These are phyloP conservation scores for Suhomyces pyralidae DNA, from an alignment of 805 yeast genomes.

Conservation along the genomic window DNA sequence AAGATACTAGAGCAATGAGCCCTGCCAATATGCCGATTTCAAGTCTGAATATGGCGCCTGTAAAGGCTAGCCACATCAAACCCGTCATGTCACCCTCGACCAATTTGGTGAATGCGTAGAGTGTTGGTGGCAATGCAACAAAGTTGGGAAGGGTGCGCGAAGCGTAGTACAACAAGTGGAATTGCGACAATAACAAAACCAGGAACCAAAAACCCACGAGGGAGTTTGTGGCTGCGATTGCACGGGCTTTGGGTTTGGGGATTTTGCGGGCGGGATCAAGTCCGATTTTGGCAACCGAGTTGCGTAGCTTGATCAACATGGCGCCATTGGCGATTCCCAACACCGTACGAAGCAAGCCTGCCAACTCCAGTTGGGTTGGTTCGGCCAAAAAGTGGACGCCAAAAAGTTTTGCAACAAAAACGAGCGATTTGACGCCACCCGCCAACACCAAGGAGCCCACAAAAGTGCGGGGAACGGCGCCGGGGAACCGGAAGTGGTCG, in stretches of 20 bases:
- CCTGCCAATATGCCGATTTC: conserved; percentile 60
- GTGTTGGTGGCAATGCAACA: conserved; percentile 72
- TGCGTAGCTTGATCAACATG: conserved; percentile 51
- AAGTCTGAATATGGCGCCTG: conserved; percentile 66
- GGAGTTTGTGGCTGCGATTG: not conserved
- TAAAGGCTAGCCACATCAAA: conserved; percentile 54
- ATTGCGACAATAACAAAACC: conserved; percentile 61
- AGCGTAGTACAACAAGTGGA: conserved; percentile 78
- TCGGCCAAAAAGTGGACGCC: conserved; percentile 19
- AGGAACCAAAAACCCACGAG: conserved; percentile 55
- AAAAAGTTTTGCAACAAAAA: conserved; percentile 11
- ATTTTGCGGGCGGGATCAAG: not conserved
- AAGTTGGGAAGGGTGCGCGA: conserved; percentile 88
- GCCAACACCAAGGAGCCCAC: conserved; percentile 64
- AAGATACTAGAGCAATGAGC: conserved; percentile 46
- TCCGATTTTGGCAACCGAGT: conserved; percentile 16
- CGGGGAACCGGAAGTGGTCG: conserved; percentile 82
- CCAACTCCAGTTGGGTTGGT: conserved; percentile 33
- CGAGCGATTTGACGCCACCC: conserved; percentile 37
- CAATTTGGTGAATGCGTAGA: conserved; percentile 49
- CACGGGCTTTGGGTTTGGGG: not conserved
- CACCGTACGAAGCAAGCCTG: conserved; percentile 52
- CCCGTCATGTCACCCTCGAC: conserved; percentile 48
- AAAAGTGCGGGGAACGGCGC: conserved; percentile 85
- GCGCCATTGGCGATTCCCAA: conserved; percentile 62